Evolutionary conservation across 106 monocot species (phyloP), one percentile per base, ranked within the genome.

Genomic region (Cymbidium sinense): DNA sequence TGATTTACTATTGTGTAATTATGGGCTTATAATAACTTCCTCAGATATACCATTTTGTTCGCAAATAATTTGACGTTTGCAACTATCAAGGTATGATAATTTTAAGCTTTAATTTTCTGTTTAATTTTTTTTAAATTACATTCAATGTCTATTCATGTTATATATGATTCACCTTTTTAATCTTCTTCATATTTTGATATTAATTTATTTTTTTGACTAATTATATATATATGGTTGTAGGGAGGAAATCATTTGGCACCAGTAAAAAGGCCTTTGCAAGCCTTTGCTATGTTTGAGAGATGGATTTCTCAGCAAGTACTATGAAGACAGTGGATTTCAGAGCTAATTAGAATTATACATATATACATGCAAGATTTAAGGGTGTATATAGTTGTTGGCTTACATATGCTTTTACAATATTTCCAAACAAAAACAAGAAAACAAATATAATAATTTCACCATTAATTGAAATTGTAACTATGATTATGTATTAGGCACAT

Each of bases 231-330:
- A 34, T 43, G 31, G 7, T 70, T 81, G 30, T 19, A 93, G 90
- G 90, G n/a, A n/a, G 90, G 80, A 36, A 88, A 87, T 43, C 93
- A 93, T 80, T 79, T 83, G n/a, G 88, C 88, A 61, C 78, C 86
- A 31, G 84, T 83, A n/a, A 10, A 83, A 86, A 80, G 73, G 75
- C 88, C 90, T 0, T 62, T 76, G 69, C 77, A 86, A 81, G 79
- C 82, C 64, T 79, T 83, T 47, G 83, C 39, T 1, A 88, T 93
- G 93, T 19, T 86, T 69, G 64, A 77, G 20, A 80, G 88, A 31
- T 93, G 88, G 93, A 44, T 93, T 50, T 84, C 86, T 29, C 12
- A 77, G 47, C 20, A 81, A 8, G 47, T 84, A 77, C 78, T 89
- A 8, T 89, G 70, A 93, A 67, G 13, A 11, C 11, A 47, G 2